Percentiles rank a stretch among this genome's conserved stretches.
These are phyloP conservation scores for Ustilago xerochloae DNA, from an alignment of 1,284 basidiomycete species.

Conservation along the genomic window DNA sequence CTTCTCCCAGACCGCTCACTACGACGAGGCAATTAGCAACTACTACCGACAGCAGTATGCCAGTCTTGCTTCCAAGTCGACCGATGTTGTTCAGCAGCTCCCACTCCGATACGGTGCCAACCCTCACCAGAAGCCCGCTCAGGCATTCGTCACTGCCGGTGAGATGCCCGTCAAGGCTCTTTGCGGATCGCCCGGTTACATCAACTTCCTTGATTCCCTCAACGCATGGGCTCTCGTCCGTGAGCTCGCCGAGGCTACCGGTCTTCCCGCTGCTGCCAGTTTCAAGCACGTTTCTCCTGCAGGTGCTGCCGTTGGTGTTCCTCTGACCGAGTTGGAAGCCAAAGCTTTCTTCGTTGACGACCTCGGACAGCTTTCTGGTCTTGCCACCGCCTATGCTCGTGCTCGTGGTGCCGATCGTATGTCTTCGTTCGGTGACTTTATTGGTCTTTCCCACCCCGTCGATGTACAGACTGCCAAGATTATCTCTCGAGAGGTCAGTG, in stretches of 20 bases:
- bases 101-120: conserved; percentile 95
- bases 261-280: conserved; percentile 92
- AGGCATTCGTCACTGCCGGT: conserved; percentile 90
- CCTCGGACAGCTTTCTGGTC: conserved; percentile 84
- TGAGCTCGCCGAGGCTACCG: conserved; percentile 84
- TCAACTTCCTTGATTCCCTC: conserved; percentile 97
- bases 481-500: conserved; percentile 96
- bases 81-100: conserved; percentile 72
- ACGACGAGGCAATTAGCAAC: conserved; percentile 93
- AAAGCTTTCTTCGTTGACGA: conserved; percentile 97
- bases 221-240: conserved; percentile 97
- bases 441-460: conserved; percentile 90
- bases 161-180: conserved; percentile 94
- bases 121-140: conserved; percentile 98
- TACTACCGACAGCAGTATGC: conserved; percentile 98
- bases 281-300: conserved; percentile 99
- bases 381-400: conserved; percentile 93
- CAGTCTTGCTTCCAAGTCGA: conserved; percentile 72
- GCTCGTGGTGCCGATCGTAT: conserved; percentile 98
- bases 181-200: conserved; percentile 95
- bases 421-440: conserved; percentile 99
- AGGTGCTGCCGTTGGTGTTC: conserved; percentile 79
- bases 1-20: conserved; percentile 93
- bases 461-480: conserved; percentile 94
- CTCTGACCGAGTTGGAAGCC: conserved; percentile 85